Conservation (phyloP, 805 yeast species). For the Saccharomycopsis fermentans region DNA sequence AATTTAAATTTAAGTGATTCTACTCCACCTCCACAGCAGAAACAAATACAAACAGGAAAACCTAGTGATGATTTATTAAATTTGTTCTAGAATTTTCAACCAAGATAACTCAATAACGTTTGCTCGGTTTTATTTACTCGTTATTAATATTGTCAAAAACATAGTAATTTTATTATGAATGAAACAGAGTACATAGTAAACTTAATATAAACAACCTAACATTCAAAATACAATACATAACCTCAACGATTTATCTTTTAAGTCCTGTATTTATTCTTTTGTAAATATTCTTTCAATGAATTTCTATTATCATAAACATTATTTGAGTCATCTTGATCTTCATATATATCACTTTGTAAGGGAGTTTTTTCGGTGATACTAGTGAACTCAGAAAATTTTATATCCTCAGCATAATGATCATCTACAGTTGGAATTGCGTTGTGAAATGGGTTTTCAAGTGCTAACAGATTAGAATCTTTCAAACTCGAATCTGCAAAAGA, state of each 20-base stretch:
- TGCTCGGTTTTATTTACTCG: too few species aligned
- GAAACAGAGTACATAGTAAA: background rate
- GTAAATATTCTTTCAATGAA: background rate
- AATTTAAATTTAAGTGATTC: constrained; percentile 5
- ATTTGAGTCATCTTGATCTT: background rate
- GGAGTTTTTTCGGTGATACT: background rate
- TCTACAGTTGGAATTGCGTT: background rate
- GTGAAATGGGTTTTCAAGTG: background rate
- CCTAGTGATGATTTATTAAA: constrained; percentile 14
- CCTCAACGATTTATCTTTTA: background rate
- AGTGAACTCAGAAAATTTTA: background rate
- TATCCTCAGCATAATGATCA: background rate
- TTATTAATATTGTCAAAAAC: background rate
- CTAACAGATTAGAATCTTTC: background rate
- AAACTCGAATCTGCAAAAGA: background rate
- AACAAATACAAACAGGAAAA: background rate
- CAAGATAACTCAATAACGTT: too few species aligned
- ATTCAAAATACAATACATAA: background rate
- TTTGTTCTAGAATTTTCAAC: constrained; percentile 8
- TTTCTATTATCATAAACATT: background rate
- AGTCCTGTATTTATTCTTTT: background rate
- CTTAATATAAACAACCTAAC: background rate
- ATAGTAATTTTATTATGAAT: background rate
- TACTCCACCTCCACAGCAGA: background rate
- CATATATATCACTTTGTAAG: background rate